A percentile compares a stretch with the other conserved stretches of the same genome.
Conservation (phyloP, 1,139 yeast species). For the Geotrichum fermentans region DNA sequence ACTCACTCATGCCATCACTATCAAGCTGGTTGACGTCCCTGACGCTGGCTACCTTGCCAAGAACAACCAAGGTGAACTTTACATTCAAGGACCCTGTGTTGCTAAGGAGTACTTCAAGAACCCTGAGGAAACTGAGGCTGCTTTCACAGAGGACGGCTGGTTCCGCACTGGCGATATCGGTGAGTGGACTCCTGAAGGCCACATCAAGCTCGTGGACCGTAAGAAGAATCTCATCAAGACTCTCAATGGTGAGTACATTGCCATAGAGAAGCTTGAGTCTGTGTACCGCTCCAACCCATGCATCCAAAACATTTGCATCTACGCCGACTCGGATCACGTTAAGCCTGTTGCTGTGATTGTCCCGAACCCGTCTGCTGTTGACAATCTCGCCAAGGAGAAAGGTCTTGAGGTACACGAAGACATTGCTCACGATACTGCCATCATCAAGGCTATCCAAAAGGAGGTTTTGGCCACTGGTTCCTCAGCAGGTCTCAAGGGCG, state of each 20-base stretch:
- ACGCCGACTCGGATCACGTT: conserved; percentile 80
- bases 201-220: conserved; percentile 82
- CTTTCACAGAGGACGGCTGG: conserved; percentile 86
- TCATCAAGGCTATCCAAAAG: conserved; percentile 52
- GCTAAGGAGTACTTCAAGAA: conserved; percentile 77
- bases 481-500: conserved; percentile 74
- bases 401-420: conserved; percentile 51
- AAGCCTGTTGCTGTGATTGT: conserved; percentile 90
- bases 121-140: conserved; percentile 70
- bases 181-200: conserved; percentile 82
- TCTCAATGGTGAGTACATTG: conserved; percentile 94
- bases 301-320: conserved; percentile 81
- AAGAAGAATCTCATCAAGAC: conserved; percentile 96
- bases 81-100: conserved; percentile 69
- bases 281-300: conserved; percentile 75
- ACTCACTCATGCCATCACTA: conserved; percentile 74
- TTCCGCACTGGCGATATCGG: conserved; percentile 97
- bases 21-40: conserved; percentile 83
- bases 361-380: conserved; percentile 67
- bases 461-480: conserved; percentile 70
- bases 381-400: conserved; percentile 52
- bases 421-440: conserved; percentile 53
- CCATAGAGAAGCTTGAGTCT: conserved; percentile 83
- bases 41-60: conserved; percentile 92
- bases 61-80: conserved; percentile 89